Base-by-base conservation (phyloP, 1,284 basidiomycete species). In the Phellinidium pouzarii region DNA sequence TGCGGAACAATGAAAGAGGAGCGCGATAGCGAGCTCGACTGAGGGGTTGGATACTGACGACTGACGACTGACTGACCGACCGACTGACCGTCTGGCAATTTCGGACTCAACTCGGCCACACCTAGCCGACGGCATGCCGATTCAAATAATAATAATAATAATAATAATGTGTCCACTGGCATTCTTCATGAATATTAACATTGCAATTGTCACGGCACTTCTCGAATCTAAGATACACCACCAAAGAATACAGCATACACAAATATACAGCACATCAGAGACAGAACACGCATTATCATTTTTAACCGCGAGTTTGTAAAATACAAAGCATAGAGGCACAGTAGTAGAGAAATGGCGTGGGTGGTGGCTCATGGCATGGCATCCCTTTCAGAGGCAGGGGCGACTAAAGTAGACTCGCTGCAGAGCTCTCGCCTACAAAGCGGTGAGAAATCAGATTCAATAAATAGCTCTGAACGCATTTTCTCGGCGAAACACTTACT, bases 1-100 rank as follows among this genome's bases (percentile, higher is more conserved):
- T 52, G 51, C 51, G 51, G 44, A 44, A 52, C 51, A 37, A 52
- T 47, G 51, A 23, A 29, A 11, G 27, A 25, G 40, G 36, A 26
- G 12, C 9, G 38, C 48, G 48, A 50, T 50, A 50, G 40, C 48
- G 48, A 29, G 38, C 48, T 50, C 38, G 38, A 40, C 37, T n/a
- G 11, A 3, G 7, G 37, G 3, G 37, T 17, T 17, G 19, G 31
- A 7, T n/a, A 17, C 37, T 40, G n/a, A 40, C 14, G 37, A 31
- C 12, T 6, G 7, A 7, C 29, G 6, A 6, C 29, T 31, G 29
- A 31, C 29, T 7, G 29, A n/a, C n/a, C n/a, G n/a, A n/a, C n/a
- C n/a, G n/a, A n/a, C n/a, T n/a, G n/a, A n/a, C 31, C 14, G 11
- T 34, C 31, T 34, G 31, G 31, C 31, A 34, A 34, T 34, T 14